A percentile compares a stretch with the other conserved stretches of the same genome.
Evolutionary conservation across 2,329 filamentous ascomycete genomes (phyloP).

Genomic region (Hyphodiscus sp.): DNA sequence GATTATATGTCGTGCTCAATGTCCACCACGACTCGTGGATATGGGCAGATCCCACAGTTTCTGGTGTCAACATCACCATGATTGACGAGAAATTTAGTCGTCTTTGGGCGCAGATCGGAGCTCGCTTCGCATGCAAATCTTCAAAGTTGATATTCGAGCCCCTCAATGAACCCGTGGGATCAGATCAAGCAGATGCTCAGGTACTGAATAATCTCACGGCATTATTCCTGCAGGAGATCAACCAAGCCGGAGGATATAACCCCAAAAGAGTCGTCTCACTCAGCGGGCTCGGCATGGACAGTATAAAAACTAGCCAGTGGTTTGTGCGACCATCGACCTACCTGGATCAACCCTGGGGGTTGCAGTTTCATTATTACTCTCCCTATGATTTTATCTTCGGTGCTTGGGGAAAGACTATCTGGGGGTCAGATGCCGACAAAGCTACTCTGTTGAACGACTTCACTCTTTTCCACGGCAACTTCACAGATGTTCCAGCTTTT

Average conservation of each 20-base stretch:
- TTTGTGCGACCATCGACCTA: constrained; percentile 44
- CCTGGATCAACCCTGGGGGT: constrained; percentile 47
- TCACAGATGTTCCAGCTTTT: constrained; percentile 47
- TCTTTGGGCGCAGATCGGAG: constrained; percentile 52
- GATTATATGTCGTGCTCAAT: constrained; percentile 48
- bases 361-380: constrained; percentile 57
- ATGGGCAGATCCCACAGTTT: constrained; percentile 47
- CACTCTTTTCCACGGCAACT: constrained; percentile 44
- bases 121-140: constrained; percentile 47
- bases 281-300: constrained; percentile 45
- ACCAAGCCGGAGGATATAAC: constrained; percentile 49
- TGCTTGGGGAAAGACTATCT: constrained; percentile 53
- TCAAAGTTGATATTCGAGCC: constrained; percentile 49
- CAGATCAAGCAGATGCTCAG: constrained; percentile 42
- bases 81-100: constrained; percentile 51
- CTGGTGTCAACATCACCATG: constrained; percentile 40
- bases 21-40: constrained; percentile 54
- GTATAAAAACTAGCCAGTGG: constrained; percentile 46
- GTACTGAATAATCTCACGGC: constrained; percentile 49
- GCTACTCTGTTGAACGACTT: constrained; percentile 43
- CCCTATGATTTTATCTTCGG: constrained; percentile 44
- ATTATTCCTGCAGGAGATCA: constrained; percentile 49
- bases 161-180: constrained; percentile 52
- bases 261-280: constrained; percentile 48
- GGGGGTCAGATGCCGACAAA: constrained; percentile 50